Percentiles rank a stretch among this genome's conserved stretches.
Evolutionary conservation across 1,284 basidiomycete genomes (phyloP).

Genomic region (Malassezia yamatoensis): DNA sequence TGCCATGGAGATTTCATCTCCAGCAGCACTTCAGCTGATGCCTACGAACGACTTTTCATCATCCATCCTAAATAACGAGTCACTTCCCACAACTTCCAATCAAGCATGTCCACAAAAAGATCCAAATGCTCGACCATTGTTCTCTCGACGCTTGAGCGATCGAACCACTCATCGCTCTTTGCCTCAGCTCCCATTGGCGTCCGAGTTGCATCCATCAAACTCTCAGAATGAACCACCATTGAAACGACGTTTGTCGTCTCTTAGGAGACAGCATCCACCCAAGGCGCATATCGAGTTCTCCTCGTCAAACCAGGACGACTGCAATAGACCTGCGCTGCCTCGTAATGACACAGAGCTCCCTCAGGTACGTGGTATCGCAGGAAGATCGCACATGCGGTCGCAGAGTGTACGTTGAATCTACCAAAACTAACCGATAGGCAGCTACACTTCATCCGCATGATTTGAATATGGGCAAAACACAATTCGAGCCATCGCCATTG

Average conservation of each 20-base stretch:
- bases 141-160: background rate
- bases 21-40: background rate
- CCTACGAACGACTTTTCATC: background rate
- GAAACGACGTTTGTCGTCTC: conserved; percentile 12
- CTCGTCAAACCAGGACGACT: background rate
- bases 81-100: no score
- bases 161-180: conserved; percentile 5
- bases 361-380: background rate
- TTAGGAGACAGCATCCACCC: background rate
- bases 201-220: background rate
- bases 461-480: background rate
- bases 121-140: no score
- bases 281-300: no score
- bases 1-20: conserved; percentile 42
- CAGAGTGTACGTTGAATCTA: conserved; percentile 7
- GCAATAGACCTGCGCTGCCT: background rate
- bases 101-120: no score
- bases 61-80: no score
- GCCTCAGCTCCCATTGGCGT: conserved; percentile 1
- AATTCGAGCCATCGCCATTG: background rate
- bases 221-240: conserved; percentile 6
- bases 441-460: no score
- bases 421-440: no score
- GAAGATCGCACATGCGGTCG: conserved; percentile 1
- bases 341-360: background rate